Conservation (phyloP, 495 filamentous ascomycete species). For the Aspergillus nidulans region DNA sequence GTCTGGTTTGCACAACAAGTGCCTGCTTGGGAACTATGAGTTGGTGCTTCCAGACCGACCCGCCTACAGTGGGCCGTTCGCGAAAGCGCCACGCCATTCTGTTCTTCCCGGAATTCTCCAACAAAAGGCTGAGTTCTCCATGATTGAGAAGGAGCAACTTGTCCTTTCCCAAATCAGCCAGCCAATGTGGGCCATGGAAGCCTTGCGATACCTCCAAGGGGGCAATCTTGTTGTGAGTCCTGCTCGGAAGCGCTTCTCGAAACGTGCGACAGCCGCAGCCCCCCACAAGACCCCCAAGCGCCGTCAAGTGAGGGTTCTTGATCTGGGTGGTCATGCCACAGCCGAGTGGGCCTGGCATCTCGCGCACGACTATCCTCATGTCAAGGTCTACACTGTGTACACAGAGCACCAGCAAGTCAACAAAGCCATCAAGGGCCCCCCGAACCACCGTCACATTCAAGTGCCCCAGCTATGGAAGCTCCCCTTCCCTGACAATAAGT, state of each 20-base stretch:
- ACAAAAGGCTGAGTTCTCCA: constrained; percentile 45
- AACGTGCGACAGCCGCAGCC: constrained; percentile 15
- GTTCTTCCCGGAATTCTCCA: constrained; percentile 34
- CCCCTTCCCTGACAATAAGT: constrained; percentile 83
- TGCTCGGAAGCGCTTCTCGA: constrained; percentile 54
- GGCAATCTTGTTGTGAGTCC: constrained; percentile 77
- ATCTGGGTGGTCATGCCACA: constrained; percentile 78
- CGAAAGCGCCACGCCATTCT: constrained; percentile 50
- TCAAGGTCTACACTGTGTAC: constrained; percentile 80
- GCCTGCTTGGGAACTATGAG: constrained; percentile 75
- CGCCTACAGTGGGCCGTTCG: constrained; percentile 48
- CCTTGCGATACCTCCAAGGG: constrained; percentile 69
- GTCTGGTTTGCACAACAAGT: constrained; percentile 59
- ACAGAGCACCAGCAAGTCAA: constrained; percentile 66
- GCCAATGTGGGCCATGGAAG: constrained; percentile 76
- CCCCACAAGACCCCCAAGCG: constrained; percentile 7
- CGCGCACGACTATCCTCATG: constrained; percentile 75
- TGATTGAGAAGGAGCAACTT: constrained; percentile 72
- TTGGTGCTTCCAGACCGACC: constrained; percentile 43
- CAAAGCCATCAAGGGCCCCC: constrained; percentile 68
- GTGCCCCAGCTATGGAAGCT: constrained; percentile 72
- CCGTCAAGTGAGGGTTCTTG: constrained; percentile 60
- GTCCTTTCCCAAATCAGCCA: constrained; percentile 70
- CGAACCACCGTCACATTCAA: constrained; percentile 78
- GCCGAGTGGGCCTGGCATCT: constrained; percentile 97